These are phyloP conservation scores for Hirsutella rhossiliensis DNA, from an alignment of 2,329 filamentous ascomycete species.

Conservation along the genomic window DNA sequence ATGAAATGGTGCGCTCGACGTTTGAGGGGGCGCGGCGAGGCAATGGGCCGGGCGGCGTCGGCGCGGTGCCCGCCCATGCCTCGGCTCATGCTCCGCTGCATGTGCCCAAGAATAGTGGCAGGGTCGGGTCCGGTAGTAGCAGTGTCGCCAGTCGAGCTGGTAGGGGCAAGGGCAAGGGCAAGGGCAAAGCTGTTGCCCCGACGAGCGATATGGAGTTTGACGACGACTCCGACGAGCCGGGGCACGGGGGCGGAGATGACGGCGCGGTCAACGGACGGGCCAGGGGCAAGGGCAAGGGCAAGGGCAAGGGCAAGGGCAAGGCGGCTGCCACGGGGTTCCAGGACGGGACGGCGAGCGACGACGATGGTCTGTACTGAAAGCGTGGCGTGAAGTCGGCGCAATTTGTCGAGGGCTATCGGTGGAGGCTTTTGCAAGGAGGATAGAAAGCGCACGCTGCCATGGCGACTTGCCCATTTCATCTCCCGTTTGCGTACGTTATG, in stretches of 20 bases:
- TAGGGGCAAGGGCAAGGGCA: conserved; percentile 21
- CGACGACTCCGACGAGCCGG: conserved; percentile 12
- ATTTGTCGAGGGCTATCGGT: neutral
- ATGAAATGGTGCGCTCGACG: conserved; percentile 66
- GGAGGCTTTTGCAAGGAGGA: too few species aligned
- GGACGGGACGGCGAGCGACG: conserved; percentile 41
- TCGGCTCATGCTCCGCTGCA: conserved; percentile 12
- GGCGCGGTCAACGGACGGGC: conserved; percentile 18
- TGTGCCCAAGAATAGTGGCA: conserved; percentile 7
- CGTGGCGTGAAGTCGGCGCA: neutral
- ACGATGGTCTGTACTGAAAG: conserved; percentile 42
- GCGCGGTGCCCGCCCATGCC: conserved; percentile 1
- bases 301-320: conserved; percentile 49
- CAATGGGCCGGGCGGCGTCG: conserved; percentile 16
- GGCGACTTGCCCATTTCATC: too few species aligned
- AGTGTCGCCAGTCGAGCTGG: conserved; percentile 20
- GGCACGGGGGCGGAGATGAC: neutral
- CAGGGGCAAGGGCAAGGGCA: conserved; percentile 50
- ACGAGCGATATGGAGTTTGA: conserved; percentile 21
- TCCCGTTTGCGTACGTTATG: too few species aligned
- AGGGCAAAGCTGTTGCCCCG: conserved; percentile 22
- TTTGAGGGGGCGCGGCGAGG: conserved; percentile 56
- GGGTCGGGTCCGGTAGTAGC: neutral
- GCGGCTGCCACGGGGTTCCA: conserved; percentile 34
- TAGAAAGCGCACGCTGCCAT: too few species aligned